Base-by-base conservation (phyloP, 257 asterid genomes). In the Salvia hispanica region DNA sequence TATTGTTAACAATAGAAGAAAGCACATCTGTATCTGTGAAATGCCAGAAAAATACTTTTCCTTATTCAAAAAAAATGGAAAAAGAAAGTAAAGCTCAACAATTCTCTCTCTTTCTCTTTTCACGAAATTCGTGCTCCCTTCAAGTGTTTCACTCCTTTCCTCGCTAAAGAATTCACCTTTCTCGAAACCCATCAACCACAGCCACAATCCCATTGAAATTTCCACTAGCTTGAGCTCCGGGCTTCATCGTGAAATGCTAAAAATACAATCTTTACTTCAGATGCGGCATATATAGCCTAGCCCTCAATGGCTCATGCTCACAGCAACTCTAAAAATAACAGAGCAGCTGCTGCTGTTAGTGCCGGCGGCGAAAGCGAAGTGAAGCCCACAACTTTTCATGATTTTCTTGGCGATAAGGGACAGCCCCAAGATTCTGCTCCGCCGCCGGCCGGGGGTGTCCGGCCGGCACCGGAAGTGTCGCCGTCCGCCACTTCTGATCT, bases 401-500 rank as follows among this genome's bases (percentile, higher is more conserved):
- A 92, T 77, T 92, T 92, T 76, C 91, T 92, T 12, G 95, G 92
- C 40, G 81, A 79, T 55, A 81, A 81, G 72, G 80, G 66, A 67
- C 81, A 75, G 21, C 71, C 54, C 10, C 81, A 83, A 59, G 89
- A 81, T 43, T 77, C 86, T 73, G 80, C 83, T 62, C 76, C 78
- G 70, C 75, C 76, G 61, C 56, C 81, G 63, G 74, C 64, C 7
- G 82, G 82, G 16, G 81, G 70, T 9, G 77, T 48, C 77, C 68
- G 85, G 69, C 86, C 75, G 60, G 82, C 76, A 54, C 74, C 86
- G 11, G 95, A 83, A 64, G 81, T 84, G 46, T 87, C 92, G 39
- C 91, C 86, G 25, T 82, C 95, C 18, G 85, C 90, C 65, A 82
- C 89, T 73, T 89, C 96, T 78, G 95, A 92, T 84, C 88, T 86